Evolutionary conservation across 768 basidiomycete species (phyloP).

Genomic region (Boletales sp.): DNA sequence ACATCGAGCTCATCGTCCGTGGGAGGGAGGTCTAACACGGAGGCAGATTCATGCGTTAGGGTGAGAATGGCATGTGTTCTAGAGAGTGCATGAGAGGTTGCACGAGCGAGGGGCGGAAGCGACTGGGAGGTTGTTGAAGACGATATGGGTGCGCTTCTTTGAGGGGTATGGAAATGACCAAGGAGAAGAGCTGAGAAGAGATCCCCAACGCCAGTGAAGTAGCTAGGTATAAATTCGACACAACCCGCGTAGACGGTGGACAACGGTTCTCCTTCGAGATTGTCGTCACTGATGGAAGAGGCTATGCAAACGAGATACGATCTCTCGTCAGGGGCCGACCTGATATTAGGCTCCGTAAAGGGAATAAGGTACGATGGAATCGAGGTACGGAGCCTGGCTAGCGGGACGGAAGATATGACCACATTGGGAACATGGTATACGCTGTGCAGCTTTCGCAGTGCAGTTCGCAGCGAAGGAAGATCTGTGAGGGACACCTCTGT

Average conservation of each 20-base stretch:
- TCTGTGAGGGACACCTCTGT: slow-evolving; percentile 71
- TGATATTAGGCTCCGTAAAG: neutral
- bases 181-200: slow-evolving; percentile 91
- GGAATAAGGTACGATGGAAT: slow-evolving; percentile 48
- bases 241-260: slow-evolving; percentile 63
- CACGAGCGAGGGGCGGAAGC: slow-evolving; percentile 28
- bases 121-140: slow-evolving; percentile 6
- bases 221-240: slow-evolving; percentile 80
- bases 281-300: slow-evolving; percentile 46
- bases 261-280: slow-evolving; percentile 8
- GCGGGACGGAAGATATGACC: slow-evolving; percentile 87
- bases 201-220: slow-evolving; percentile 96
- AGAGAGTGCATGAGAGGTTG: slow-evolving; percentile 63
- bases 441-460: slow-evolving; percentile 73
- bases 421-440: slow-evolving; percentile 77
- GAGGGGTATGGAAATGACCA: slow-evolving; percentile 59
- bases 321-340: slow-evolving; percentile 14
- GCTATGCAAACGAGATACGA: slow-evolving; percentile 77
- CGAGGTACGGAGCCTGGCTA: slow-evolving; percentile 55
- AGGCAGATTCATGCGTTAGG: slow-evolving; percentile 55
- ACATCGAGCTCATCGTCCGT: slow-evolving; percentile 80
- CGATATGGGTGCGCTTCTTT: neutral
- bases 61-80: slow-evolving; percentile 72
- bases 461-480: slow-evolving; percentile 58
- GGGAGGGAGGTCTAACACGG: slow-evolving; percentile 45